A percentile compares a stretch with the other conserved stretches of the same genome.
Conservation (phyloP, 345 rosid genomes). For the Erodium maritimum region DNA sequence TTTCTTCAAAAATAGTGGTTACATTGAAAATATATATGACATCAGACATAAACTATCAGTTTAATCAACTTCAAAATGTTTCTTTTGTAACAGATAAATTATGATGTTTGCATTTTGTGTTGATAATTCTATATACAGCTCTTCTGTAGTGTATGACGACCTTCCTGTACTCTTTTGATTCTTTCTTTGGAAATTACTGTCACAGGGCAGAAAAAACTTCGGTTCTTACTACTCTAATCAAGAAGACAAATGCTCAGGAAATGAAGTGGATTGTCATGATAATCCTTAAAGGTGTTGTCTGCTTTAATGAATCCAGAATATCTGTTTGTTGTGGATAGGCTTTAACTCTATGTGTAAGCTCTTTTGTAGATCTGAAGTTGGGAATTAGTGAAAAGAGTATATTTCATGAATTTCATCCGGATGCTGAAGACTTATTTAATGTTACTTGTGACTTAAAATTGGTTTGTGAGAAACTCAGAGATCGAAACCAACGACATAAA, state of each 20-base stretch:
- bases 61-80: too few relatives aligned
- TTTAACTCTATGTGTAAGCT: slow-evolving; percentile 9
- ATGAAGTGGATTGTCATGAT: slow-evolving; percentile 96
- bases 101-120: neutral
- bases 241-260: slow-evolving; percentile 88
- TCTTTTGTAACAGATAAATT: neutral
- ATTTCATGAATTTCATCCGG: slow-evolving; percentile 93
- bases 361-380: slow-evolving; percentile 68
- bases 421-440: slow-evolving; percentile 92
- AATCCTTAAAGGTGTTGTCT: slow-evolving; percentile 61
- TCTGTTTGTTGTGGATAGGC: neutral
- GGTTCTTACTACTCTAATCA: slow-evolving; percentile 62
- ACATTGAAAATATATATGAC: too few relatives aligned
- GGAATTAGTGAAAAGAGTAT: slow-evolving; percentile 88
- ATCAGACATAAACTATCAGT: too few relatives aligned
- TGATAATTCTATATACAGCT: neutral
- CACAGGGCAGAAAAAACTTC: slow-evolving; percentile 58
- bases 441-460: slow-evolving; percentile 93
- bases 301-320: neutral
- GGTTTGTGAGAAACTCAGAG: slow-evolving; percentile 78
- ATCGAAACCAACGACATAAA: slow-evolving; percentile 74
- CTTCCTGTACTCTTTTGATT: neutral
- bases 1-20: neutral
- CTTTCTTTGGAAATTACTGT: neutral
- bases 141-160: neutral